These are phyloP conservation scores for Pezicula radicicola DNA, from an alignment of 2,329 filamentous ascomycete species.

Conservation along the genomic window DNA sequence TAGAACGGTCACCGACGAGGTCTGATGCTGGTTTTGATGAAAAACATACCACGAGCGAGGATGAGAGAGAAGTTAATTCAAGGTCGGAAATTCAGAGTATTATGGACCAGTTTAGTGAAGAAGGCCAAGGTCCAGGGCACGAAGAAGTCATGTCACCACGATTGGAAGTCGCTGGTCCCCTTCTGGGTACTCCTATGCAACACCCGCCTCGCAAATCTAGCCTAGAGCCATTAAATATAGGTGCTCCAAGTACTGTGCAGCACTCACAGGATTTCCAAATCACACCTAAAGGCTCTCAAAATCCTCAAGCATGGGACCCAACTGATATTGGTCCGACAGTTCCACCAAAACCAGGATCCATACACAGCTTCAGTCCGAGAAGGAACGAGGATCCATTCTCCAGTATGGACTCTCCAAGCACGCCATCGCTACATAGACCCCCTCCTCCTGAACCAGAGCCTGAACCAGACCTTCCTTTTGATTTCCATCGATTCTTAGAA, in stretches of 20 bases:
- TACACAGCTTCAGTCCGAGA: constrained; percentile 24
- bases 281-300: constrained; percentile 13
- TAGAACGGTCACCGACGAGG: constrained; percentile 47
- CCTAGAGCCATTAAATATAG: constrained; percentile 62
- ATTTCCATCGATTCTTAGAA: constrained; percentile 96
- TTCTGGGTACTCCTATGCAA: constrained; percentile 61
- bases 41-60: constrained; percentile 54
- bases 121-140: constrained; percentile 65
- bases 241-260: constrained; percentile 15
- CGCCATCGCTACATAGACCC: constrained; percentile 53
- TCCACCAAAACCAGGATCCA: constrained; percentile 36
- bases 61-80: constrained; percentile 65
- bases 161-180: constrained; percentile 76
- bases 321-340: constrained; percentile 32
- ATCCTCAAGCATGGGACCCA: constrained; percentile 13
- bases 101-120: constrained; percentile 91
- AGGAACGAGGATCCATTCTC: constrained; percentile 46
- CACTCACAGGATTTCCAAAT: constrained; percentile 25
- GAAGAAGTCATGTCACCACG: constrained; percentile 92
- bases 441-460: constrained; percentile 73
- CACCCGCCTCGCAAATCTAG: constrained; percentile 86
- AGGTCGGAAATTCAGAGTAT: constrained; percentile 92
- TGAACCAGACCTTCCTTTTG: constrained; percentile 85
- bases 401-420: constrained; percentile 31
- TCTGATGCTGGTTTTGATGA: constrained; percentile 57